These are phyloP conservation scores for Pelargonium cotyledonis DNA, from an alignment of 441 rosid genomes.

Conservation along the genomic window DNA sequence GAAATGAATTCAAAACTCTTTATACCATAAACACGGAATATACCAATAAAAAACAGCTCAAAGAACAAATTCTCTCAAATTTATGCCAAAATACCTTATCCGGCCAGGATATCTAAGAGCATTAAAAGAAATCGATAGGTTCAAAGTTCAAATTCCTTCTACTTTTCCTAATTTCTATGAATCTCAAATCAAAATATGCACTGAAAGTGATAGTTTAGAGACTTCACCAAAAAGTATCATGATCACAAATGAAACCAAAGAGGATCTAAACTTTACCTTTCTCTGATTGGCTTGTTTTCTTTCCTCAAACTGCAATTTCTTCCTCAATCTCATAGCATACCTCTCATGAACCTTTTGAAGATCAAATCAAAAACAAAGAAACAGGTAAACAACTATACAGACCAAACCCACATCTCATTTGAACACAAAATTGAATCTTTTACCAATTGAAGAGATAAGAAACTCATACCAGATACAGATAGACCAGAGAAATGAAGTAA, in stretches of 20 bases:
- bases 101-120: background rate
- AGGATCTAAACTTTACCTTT: slow-evolving; percentile 39
- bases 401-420: background rate
- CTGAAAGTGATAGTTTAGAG: background rate
- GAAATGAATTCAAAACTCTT: slow-evolving; percentile 7
- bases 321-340: slow-evolving; percentile 56
- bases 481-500: slow-evolving; percentile 26
- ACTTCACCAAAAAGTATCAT: background rate
- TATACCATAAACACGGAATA: background rate
- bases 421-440: background rate
- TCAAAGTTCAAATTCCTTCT: background rate
- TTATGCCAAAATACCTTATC: background rate
- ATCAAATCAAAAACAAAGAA: slow-evolving; percentile 1
- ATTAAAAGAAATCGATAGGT: background rate
- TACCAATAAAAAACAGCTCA: slow-evolving; percentile 7
- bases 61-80: background rate
- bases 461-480: slow-evolving; percentile 59
- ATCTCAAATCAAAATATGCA: background rate
- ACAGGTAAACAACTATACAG: background rate
- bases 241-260: background rate
- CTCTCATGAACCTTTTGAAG: slow-evolving; percentile 58
- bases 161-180: background rate
- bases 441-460: background rate
- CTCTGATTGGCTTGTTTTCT: slow-evolving; percentile 58
- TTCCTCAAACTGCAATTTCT: slow-evolving; percentile 62